phyloP scores from a whole-genome alignment of 2,329 filamentous ascomycete genomes.

The Zymoseptoria crescenta region DNA sequence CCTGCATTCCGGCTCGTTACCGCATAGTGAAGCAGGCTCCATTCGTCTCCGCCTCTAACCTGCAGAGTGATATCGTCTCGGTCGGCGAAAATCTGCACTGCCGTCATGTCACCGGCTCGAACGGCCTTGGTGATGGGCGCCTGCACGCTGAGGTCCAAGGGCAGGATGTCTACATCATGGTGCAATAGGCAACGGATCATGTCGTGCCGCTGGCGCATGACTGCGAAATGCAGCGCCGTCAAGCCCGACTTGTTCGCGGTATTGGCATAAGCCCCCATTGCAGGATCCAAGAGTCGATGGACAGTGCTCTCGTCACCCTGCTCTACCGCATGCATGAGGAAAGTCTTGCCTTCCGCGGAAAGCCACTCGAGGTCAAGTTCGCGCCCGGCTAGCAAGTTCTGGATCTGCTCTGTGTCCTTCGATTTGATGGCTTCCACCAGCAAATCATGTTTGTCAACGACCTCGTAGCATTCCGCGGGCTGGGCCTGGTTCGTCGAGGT shows the following conservation, averaged over 20 bases:
- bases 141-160: constrained; percentile 12
- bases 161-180: constrained; percentile 12
- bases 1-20: constrained; percentile 1
- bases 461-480: constrained; percentile 1
- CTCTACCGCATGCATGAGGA: constrained; percentile 18
- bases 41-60: constrained; percentile 14
- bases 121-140: constrained; percentile 16
- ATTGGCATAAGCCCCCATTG: constrained; percentile 14
- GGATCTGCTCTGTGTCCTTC: constrained; percentile 11
- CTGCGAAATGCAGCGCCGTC: constrained; percentile 18
- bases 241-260: constrained; percentile 6
- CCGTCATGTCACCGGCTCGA: constrained; percentile 7
- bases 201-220: constrained; percentile 8
- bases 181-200: constrained; percentile 14
- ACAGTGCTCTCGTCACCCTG: constrained; percentile 11
- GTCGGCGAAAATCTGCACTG: constrained; percentile 11
- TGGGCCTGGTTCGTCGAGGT: constrained; percentile 6
- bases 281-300: constrained; percentile 13
- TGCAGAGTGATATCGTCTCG: constrained; percentile 6
- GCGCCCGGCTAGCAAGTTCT: constrained; percentile 3
- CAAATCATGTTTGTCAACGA: constrained; percentile 12
- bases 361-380: constrained; percentile 12
- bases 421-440: constrained; percentile 12
- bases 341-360: constrained; percentile 12
- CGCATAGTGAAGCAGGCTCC: constrained; percentile 15